Evolutionary conservation across 2,329 filamentous ascomycete genomes (phyloP), one percentile per base, ranked within the genome.

Genomic region (Exophiala calicioides): DNA sequence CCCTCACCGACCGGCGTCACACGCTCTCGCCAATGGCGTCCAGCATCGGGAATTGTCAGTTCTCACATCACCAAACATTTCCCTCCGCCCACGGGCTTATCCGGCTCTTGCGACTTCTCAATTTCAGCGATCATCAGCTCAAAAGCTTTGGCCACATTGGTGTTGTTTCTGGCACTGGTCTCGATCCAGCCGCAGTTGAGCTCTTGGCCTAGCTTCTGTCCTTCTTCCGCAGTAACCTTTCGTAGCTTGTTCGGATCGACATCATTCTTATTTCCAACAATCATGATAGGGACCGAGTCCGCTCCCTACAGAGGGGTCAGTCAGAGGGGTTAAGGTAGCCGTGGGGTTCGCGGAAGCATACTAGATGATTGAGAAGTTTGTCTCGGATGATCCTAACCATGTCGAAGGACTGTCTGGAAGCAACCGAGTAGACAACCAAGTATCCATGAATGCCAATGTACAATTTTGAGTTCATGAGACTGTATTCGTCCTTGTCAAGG

Each of bases 371-470:
- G 48, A 98, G 75, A 54, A 98, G 96, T 78, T 97, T 98, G 68
- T 97, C 91, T 19, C 90, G 80, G 58, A 98, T 95, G 50, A 96
- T 89, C 62, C 88, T 83, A 39, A 95, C 86, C 91, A 97, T 98
- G 67, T 98, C 93, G 64, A 96, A 97, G 7, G 90, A 95, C 60
- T 93, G 87, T 63, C 88, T 84, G 36, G 88, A 95, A 16, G 88
- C 87, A 38, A 98, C 90, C n/a, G 90, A 95, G 72, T 98, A 98
- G 37, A 96, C 91, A 51, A 98, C 85, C 80, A 98, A 90, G 70
- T 97, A 98, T 47, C 93, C 93, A 74, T 98, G 93, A 58, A 97
- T 97, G 55, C 93, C 93, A 67, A 98, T 97, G 63, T 97, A 97
- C 33, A 55, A 91, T 74, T 97, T 97, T 54, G 88, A 95, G 71